Base-by-base conservation (phyloP, 106 monocot species). In the Platanthera zijinensis region DNA sequence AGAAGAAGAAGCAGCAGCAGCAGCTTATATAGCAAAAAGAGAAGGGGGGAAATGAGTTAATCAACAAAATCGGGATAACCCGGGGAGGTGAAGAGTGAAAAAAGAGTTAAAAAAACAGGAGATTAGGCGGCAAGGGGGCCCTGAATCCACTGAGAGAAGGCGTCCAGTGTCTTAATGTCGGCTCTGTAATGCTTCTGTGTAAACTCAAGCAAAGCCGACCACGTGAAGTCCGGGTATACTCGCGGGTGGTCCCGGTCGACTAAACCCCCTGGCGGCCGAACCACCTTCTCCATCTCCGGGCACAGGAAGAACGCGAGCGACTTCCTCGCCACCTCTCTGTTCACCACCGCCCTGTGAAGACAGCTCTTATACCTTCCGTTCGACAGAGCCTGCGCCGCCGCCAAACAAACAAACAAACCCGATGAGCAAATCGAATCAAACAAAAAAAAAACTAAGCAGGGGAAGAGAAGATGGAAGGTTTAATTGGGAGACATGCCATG, bases 191-290 rank as follows among this genome's bases (percentile, higher is more conserved):
- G 86, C 21, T 77, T 80, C 82, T 91, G 91, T 1, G 91, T 91
- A 80, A 91, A 91, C 69, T 82, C 86, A 18, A 88, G 80, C 74
- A 91, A 61, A 22, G 73, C 39, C n/a, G 77, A 70, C 91, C 91
- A 91, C 5, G 88, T 88, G 82, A 91, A 91, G 61, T 91, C 91
- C 46, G 91, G 91, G 82, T 86, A 91, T 10, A 21, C 73, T 59
- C 91, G 84, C 25, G 82, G 82, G 49, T 84, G 72, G 13, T 75
- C 84, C 0, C 11, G n/a, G 53, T 83, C 84, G 2, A 84, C 76
- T 18, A 88, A 50, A 19, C 18, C 32, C 39, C 11, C 61, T 14
- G 86, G 86, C 17, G 91, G 84, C 50, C 48, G 5, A 49, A 86
- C 74, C 57, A 83, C 77, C 78, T 74, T 78, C 56, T 86, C 80